Evolutionary conservation across 441 rosid species (phyloP).

Genomic region (Metrosideros polymorpha): DNA sequence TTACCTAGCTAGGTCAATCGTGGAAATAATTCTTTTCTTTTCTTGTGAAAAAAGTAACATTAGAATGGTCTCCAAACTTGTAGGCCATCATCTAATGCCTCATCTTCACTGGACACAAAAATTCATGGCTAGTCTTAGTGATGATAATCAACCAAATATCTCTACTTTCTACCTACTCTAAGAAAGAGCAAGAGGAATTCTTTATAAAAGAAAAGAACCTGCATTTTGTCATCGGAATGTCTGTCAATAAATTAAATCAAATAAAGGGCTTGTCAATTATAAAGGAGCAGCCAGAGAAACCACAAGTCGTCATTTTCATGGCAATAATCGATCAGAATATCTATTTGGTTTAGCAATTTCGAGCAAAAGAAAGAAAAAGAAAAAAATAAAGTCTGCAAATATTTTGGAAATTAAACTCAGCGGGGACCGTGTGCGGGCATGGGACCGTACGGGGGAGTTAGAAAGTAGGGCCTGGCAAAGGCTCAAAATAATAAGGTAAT

Average conservation of each 20-base stretch:
- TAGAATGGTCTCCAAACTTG: neutral
- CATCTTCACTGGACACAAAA: neutral
- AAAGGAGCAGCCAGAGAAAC: neutral
- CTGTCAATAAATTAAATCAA: neutral
- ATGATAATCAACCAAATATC: neutral
- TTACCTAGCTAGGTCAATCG: neutral
- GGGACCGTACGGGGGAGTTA: neutral
- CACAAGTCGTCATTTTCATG: neutral
- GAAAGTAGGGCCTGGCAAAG: constrained; percentile 1
- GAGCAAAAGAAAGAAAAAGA: neutral
- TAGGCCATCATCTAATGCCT: neutral
- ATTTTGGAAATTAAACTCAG: neutral
- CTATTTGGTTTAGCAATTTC: neutral
- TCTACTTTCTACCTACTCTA: neutral
- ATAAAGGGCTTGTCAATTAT: neutral
- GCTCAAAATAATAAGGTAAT: constrained; percentile 19
- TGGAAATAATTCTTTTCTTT: neutral
- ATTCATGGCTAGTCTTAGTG: neutral
- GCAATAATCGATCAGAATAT: neutral
- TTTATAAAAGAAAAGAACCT: neutral
- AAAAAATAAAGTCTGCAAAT: neutral
- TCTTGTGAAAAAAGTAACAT: neutral
- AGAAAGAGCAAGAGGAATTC: neutral
- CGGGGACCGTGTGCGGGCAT: neutral
- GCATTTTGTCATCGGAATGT: neutral